Percentiles rank a stretch among this genome's conserved stretches.
Evolutionary conservation across 192 early-diverging fungal species (phyloP).

Genomic region (Gonapodya prolifera): DNA sequence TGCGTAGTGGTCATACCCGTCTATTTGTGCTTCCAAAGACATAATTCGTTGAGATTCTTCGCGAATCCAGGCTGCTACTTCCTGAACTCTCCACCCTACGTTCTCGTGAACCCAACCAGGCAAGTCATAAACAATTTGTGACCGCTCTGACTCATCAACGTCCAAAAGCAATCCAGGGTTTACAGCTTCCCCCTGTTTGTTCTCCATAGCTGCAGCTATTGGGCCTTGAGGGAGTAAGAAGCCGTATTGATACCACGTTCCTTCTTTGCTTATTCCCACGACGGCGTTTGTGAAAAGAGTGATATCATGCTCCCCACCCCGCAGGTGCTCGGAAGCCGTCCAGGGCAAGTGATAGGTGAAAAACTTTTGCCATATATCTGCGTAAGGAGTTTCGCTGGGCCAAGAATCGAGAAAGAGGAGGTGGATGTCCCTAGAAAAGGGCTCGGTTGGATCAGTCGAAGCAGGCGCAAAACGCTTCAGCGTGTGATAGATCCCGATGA

Average conservation of each 20-base stretch:
- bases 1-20: neutral
- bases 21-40: neutral
- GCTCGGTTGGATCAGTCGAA: neutral
- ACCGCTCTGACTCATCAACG: neutral
- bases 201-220: neutral
- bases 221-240: neutral
- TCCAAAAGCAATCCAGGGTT: neutral
- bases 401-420: neutral
- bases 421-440: neutral
- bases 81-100: neutral
- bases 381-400: neutral
- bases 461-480: neutral
- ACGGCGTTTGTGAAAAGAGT: neutral
- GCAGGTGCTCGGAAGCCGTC: neutral
- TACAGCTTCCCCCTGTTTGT: neutral
- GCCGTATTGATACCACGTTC: neutral
- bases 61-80: neutral
- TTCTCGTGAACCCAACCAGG: neutral
- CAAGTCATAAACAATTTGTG: neutral
- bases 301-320: neutral
- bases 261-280: neutral
- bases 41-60: neutral
- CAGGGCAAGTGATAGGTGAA: neutral
- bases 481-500: neutral
- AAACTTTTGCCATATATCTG: neutral